Conservation (phyloP, 106 monocot genomes). For the Dioscorea alata region DNA sequence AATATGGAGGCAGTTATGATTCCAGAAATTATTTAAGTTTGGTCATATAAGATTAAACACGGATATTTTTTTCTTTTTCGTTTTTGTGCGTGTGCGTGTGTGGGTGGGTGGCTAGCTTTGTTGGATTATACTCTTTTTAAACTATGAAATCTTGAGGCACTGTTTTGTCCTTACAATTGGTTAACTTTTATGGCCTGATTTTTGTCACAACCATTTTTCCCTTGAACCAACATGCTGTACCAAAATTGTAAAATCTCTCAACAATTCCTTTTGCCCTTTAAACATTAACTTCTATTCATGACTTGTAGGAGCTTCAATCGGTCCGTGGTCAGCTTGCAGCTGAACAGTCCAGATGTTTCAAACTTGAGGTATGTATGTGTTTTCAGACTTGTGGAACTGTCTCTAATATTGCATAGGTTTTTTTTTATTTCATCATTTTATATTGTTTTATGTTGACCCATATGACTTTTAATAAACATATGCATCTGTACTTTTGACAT, state of each 20-base stretch:
- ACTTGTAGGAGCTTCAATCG: conserved; percentile 76
- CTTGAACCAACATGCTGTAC: too few relatives aligned
- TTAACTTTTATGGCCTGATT: too few relatives aligned
- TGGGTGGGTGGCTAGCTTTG: too few relatives aligned
- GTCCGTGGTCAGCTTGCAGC: conserved; percentile 78
- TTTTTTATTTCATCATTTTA: background rate
- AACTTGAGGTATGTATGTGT: conserved; percentile 65
- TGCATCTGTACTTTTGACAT: background rate
- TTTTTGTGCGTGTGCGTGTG: too few relatives aligned
- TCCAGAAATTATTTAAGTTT: background rate
- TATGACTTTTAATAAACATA: background rate
- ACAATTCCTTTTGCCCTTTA: background rate
- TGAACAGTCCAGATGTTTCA: conserved; percentile 94
- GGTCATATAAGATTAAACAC: too few relatives aligned
- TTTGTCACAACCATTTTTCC: too few relatives aligned
- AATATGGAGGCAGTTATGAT: background rate
- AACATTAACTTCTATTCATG: background rate
- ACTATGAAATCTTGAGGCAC: background rate
- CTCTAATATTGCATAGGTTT: background rate
- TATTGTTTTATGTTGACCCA: background rate
- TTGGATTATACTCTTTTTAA: background rate
- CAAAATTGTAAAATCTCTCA: too few relatives aligned
- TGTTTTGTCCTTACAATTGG: background rate
- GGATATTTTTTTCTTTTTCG: background rate
- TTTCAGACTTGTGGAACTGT: background rate